Evolutionary conservation across 306 rosid species (phyloP).

Genomic region (Purshia tridentata): DNA sequence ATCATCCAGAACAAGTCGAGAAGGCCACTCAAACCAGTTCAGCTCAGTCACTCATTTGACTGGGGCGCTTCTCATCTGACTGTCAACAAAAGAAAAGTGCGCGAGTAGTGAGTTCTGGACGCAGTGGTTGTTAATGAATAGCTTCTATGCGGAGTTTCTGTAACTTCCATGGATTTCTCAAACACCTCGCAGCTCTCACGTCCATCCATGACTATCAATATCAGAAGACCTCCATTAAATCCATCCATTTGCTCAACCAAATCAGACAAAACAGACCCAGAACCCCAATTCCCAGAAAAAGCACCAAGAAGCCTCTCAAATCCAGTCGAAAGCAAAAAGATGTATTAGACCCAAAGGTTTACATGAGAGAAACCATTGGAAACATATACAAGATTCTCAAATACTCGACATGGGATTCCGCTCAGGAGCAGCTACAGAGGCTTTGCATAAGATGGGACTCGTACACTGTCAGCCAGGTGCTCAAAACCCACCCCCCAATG

Average conservation of each 20-base stretch:
- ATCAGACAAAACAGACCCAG: constrained; percentile 34
- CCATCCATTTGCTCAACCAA: constrained; percentile 41
- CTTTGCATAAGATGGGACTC: constrained; percentile 79
- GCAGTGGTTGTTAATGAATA: not conserved
- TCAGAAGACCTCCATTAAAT: constrained; percentile 20
- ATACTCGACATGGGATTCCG: constrained; percentile 70
- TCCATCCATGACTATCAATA: constrained; percentile 3
- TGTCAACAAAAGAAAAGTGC: not conserved
- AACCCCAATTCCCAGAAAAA: constrained; percentile 13
- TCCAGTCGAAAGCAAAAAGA: constrained; percentile 8
- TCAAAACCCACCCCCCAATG: constrained; percentile 87
- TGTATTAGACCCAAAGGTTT: constrained; percentile 25
- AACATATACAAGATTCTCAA: constrained; percentile 48
- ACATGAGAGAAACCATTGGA: constrained; percentile 50
- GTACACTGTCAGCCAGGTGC: constrained; percentile 69
- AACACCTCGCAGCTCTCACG: constrained; percentile 12
- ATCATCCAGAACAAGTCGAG: no score
- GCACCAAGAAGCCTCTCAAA: constrained; percentile 16
- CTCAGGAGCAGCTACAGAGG: constrained; percentile 43
- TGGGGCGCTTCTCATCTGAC: not conserved
- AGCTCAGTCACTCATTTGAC: no score
- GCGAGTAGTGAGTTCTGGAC: not conserved
- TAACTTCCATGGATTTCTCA: constrained; percentile 32
- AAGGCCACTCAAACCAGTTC: no score
- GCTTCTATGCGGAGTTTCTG: constrained; percentile 12